A percentile compares a stretch with the other conserved stretches of the same genome.
Evolutionary conservation across 345 rosid species (phyloP).

Genomic region (Sonneratia caseolaris): DNA sequence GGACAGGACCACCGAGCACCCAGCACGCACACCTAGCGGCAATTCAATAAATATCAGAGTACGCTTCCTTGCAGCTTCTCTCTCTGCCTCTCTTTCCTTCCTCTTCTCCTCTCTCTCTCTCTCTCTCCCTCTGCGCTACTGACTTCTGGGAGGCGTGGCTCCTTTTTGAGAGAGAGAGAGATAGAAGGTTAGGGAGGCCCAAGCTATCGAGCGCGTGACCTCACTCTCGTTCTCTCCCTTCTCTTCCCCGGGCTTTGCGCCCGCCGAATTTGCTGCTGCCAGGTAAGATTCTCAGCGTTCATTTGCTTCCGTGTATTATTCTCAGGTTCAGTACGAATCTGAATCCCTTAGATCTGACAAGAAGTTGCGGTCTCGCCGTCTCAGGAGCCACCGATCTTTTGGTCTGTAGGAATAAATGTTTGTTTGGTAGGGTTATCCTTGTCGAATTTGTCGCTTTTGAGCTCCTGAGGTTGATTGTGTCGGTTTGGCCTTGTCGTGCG

Average conservation of each 20-base stretch:
- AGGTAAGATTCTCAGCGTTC: not conserved
- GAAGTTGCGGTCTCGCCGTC: not conserved
- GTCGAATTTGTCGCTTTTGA: not conserved
- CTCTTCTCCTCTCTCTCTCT: not conserved
- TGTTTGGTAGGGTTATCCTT: not conserved
- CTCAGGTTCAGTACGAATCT: not conserved
- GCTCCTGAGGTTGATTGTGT: not conserved
- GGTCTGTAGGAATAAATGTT: not conserved
- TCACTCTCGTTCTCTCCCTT: not conserved
- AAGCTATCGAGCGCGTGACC: not conserved
- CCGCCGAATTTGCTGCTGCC: not conserved
- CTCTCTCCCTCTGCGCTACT: not conserved
- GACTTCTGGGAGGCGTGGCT: conserved; percentile 2
- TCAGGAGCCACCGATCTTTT: not conserved
- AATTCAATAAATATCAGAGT: too few species aligned
- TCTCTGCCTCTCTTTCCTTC: too few species aligned
- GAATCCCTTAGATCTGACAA: not conserved
- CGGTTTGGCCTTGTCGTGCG: not conserved
- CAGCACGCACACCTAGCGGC: too few species aligned
- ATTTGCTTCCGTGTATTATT: not conserved
- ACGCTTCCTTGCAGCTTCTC: too few species aligned
- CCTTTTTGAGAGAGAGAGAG: conserved; percentile 6
- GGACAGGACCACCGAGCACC: too few species aligned
- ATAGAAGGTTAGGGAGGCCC: not conserved
- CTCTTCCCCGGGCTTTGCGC: not conserved